A percentile compares a stretch with the other conserved stretches of the same genome.
phyloP scores from a whole-genome alignment of 2,329 filamentous ascomycete genomes.

The Graphilbum sp. region DNA sequence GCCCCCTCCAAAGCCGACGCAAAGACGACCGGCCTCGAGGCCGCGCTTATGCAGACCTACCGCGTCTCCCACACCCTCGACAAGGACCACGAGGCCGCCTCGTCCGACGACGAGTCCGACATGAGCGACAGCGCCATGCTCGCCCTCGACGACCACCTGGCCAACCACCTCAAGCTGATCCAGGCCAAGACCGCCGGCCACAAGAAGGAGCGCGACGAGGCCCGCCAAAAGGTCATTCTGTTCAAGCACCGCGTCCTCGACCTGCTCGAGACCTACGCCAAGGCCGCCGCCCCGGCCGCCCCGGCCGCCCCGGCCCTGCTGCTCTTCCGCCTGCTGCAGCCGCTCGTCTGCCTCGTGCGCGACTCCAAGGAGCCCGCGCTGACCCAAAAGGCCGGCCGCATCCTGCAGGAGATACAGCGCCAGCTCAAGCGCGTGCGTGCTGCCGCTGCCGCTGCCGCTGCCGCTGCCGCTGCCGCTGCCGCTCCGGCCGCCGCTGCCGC shows the following conservation, averaged over 20 bases:
- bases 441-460: conserved; percentile 17
- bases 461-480: conserved; percentile 3
- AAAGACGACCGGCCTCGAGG: conserved; percentile 44
- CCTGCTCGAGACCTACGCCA: conserved; percentile 69
- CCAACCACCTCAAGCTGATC: conserved; percentile 63
- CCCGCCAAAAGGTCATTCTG: conserved; percentile 75
- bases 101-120: conserved; percentile 39
- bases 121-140: conserved; percentile 98
- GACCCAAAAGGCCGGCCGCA: conserved; percentile 52
- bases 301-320: conserved; percentile 20
- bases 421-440: conserved; percentile 40
- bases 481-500: no score
- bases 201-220: conserved; percentile 75
- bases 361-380: conserved; percentile 65
- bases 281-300: conserved; percentile 21
- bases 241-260: conserved; percentile 93
- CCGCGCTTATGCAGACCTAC: conserved; percentile 54
- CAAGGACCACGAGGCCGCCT: conserved; percentile 32
- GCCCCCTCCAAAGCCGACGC: background rate
- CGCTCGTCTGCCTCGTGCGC: conserved; percentile 59
- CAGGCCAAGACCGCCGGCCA: conserved; percentile 50
- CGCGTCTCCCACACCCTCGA: conserved; percentile 32
- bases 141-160: conserved; percentile 65
- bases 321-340: conserved; percentile 54
- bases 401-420: conserved; percentile 58